phyloP scores from a whole-genome alignment of 805 yeast species.

The Suhomyces tanzawaensis region DNA sequence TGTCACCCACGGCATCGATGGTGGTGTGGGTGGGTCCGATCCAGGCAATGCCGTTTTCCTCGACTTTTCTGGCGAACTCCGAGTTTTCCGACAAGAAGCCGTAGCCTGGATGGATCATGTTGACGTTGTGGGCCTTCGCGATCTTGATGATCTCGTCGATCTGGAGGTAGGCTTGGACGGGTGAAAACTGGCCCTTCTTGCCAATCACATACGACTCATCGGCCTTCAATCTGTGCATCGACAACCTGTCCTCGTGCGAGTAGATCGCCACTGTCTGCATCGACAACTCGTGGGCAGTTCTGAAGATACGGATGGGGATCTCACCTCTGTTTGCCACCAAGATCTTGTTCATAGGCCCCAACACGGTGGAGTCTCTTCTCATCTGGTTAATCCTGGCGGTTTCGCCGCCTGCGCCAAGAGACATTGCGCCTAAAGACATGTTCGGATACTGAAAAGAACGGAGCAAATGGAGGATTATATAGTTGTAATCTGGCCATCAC shows the following conservation, averaged over 20 bases:
- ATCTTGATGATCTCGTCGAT: conserved; percentile 90
- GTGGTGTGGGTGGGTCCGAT: conserved; percentile 87
- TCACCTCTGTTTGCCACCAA: conserved; percentile 85
- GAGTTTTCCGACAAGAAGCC: conserved; percentile 86
- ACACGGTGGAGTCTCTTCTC: conserved; percentile 42
- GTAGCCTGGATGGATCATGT: conserved; percentile 42
- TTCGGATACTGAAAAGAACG: too few species aligned
- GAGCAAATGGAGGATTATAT: not conserved
- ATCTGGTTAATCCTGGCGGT: conserved; percentile 32
- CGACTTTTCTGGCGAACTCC: conserved; percentile 90
- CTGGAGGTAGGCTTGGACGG: conserved; percentile 94
- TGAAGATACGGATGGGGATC: conserved; percentile 83
- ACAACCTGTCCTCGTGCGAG: conserved; percentile 91
- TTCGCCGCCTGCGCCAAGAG: conserved; percentile 1
- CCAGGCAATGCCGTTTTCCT: conserved; percentile 90
- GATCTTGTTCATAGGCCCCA: conserved; percentile 55
- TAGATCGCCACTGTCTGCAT: conserved; percentile 97
- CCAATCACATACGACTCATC: conserved; percentile 95
- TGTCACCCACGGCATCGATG: conserved; percentile 94
- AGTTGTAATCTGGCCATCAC: not conserved
- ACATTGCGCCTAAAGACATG: too few species aligned
- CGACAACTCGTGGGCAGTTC: conserved; percentile 96
- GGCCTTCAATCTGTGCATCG: conserved; percentile 93
- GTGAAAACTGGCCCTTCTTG: conserved; percentile 81
- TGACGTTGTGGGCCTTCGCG: conserved; percentile 48